phyloP scores from a whole-genome alignment of 257 asterid species.

The Oldenlandia corymbosa region DNA sequence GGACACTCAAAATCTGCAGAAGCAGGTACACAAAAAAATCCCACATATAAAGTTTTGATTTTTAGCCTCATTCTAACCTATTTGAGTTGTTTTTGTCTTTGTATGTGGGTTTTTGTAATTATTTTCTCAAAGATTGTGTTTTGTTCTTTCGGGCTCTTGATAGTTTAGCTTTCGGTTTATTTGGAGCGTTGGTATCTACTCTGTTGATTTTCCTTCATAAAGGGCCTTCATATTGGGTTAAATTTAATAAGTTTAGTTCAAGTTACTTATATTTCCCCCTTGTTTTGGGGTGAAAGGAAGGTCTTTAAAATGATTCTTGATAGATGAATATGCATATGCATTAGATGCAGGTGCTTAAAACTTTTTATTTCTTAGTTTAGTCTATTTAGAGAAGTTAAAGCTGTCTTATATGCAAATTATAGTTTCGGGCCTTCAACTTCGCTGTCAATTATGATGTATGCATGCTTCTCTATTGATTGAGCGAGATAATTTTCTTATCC shows the following conservation, averaged over 20 bases:
- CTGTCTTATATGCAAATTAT: neutral
- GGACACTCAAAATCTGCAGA: conserved; percentile 47
- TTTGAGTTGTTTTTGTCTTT: conserved; percentile 2
- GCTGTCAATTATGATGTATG: neutral
- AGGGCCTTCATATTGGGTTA: neutral
- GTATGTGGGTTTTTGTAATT: neutral
- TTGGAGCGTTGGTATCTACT: neutral
- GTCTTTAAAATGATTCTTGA: neutral
- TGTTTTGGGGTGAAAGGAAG: too few relatives aligned
- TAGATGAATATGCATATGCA: too few relatives aligned
- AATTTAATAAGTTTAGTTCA: neutral
- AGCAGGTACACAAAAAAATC: conserved; percentile 39
- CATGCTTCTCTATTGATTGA: neutral
- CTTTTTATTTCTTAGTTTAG: neutral
- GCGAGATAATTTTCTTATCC: neutral
- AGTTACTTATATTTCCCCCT: too few relatives aligned
- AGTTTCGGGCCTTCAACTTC: neutral
- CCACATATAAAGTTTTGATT: neutral
- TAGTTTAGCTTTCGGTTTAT: neutral
- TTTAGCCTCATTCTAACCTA: conserved; percentile 6
- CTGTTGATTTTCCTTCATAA: neutral
- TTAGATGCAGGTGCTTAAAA: neutral
- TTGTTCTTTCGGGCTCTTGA: conserved; percentile 14
- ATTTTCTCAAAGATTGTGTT: conserved; percentile 20
- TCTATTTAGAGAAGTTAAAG: neutral